Conservation (phyloP, 1,139 yeast genomes). For the Candida sanyaensis region DNA sequence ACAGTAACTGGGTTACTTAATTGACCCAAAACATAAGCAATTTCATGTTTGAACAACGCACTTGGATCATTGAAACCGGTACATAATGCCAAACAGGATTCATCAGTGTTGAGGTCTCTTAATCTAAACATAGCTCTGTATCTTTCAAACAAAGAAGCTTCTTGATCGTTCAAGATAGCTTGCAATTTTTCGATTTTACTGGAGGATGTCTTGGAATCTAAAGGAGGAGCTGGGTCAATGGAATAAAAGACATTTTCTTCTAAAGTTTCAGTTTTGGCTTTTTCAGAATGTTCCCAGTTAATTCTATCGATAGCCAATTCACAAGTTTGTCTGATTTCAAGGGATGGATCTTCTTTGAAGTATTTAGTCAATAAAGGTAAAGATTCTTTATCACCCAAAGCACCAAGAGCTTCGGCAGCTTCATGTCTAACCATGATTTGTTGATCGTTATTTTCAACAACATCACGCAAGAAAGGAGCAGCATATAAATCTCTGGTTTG, state of each 20-base stretch:
- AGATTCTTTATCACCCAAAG: conserved; percentile 83
- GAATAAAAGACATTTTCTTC: conserved; percentile 80
- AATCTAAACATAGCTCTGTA: conserved; percentile 98
- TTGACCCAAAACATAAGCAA: conserved; percentile 98
- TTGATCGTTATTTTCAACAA: conserved; percentile 66
- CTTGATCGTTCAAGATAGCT: conserved; percentile 71
- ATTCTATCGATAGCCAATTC: conserved; percentile 95
- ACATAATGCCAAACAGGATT: conserved; percentile 90
- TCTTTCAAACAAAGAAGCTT: conserved; percentile 82
- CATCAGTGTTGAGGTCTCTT: conserved; percentile 91
- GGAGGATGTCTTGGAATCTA: conserved; percentile 59
- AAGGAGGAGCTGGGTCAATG: conserved; percentile 98
- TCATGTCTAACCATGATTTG: conserved; percentile 98
- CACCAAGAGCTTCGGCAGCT: conserved; percentile 99
- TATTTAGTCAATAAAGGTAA: conserved; percentile 66
- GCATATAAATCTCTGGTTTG: conserved; percentile 86
- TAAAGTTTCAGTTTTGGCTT: conserved; percentile 62
- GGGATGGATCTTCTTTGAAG: conserved; percentile 69
- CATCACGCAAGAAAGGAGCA: conserved; percentile 73
- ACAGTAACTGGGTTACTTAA: conserved; percentile 92
- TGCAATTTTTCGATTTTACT: conserved; percentile 63
- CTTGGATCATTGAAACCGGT: conserved; percentile 87
- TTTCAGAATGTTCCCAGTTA: conserved; percentile 82
- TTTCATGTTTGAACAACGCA: conserved; percentile 95
- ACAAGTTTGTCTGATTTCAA: conserved; percentile 95